These are phyloP conservation scores for Gamsiella multidivaricata DNA, from an alignment of 192 early-diverging fungal species.

Conservation along the genomic window DNA sequence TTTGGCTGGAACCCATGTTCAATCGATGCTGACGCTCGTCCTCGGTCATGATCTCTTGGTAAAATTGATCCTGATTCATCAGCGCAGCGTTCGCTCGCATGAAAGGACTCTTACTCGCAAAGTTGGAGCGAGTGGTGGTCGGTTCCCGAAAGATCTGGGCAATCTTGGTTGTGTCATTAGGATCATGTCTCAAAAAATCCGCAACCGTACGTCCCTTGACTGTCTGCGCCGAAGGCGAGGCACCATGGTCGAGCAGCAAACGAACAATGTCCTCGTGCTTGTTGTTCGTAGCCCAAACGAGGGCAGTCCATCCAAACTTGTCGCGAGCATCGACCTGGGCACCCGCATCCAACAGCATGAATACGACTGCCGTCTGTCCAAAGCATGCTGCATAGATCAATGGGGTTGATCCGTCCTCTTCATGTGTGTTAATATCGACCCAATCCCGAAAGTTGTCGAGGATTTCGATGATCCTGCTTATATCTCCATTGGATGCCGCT, in stretches of 20 bases:
- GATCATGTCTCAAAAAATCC: slow-evolving; percentile 69
- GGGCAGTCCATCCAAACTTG: slow-evolving; percentile 86
- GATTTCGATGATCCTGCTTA: slow-evolving; percentile 66
- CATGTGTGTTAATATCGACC: slow-evolving; percentile 81
- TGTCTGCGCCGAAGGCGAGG: slow-evolving; percentile 71
- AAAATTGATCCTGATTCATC: neutral
- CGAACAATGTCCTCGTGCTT: slow-evolving; percentile 78
- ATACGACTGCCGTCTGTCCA: slow-evolving; percentile 77
- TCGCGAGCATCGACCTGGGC: slow-evolving; percentile 83
- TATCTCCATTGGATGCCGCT: slow-evolving; percentile 80
- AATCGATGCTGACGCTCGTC: slow-evolving; percentile 18
- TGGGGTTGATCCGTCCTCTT: slow-evolving; percentile 88
- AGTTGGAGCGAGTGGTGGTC: slow-evolving; percentile 5
- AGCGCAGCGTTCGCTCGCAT: neutral
- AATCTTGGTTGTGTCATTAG: slow-evolving; percentile 61
- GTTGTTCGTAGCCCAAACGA: slow-evolving; percentile 93
- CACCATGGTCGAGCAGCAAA: slow-evolving; percentile 82
- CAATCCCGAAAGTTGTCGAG: slow-evolving; percentile 65
- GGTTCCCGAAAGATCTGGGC: slow-evolving; percentile 58
- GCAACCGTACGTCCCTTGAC: slow-evolving; percentile 76
- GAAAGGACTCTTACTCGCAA: neutral
- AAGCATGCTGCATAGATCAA: slow-evolving; percentile 92
- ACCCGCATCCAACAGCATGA: slow-evolving; percentile 75
- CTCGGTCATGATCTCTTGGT: slow-evolving; percentile 27
- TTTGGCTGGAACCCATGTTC: slow-evolving; percentile 5